Evolutionary conservation across 257 asterid species (phyloP).

Genomic region (Solanum megistacrolobum): DNA sequence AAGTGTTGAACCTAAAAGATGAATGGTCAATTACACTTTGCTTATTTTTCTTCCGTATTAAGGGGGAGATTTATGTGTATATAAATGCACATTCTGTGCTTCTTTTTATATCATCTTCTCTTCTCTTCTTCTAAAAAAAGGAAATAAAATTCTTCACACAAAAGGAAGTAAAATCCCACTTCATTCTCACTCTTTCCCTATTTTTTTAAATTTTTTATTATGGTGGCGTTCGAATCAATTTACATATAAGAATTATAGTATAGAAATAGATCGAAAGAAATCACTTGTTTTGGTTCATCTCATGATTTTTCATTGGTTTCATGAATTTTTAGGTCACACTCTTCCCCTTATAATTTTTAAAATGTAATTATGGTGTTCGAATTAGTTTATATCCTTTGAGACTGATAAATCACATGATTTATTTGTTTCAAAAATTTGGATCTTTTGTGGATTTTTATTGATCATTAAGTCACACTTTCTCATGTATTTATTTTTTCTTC

Average conservation of each 20-base stretch:
- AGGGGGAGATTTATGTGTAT: neutral
- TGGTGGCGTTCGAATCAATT: neutral
- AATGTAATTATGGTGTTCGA: neutral
- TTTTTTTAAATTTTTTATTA: neutral
- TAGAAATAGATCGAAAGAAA: neutral
- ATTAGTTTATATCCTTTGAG: neutral
- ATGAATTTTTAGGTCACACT: neutral
- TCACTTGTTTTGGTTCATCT: neutral
- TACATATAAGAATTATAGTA: neutral
- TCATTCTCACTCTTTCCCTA: neutral
- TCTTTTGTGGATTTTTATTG: neutral
- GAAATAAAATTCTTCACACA: neutral
- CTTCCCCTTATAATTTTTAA: accelerated
- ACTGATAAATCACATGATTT: no score
- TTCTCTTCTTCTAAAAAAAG: neutral
- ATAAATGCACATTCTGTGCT: conserved; percentile 10
- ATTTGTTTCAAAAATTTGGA: neutral
- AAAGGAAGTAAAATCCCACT: neutral
- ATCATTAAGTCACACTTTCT: neutral
- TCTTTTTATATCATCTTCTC: neutral
- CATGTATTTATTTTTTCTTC: neutral
- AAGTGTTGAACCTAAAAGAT: neutral
- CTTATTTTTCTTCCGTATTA: conserved; percentile 4
- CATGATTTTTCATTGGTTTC: neutral
- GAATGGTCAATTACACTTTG: conserved; percentile 15